Evolutionary conservation across 805 yeast species (phyloP).

Genomic region (Nakazawaea wickerhamii): DNA sequence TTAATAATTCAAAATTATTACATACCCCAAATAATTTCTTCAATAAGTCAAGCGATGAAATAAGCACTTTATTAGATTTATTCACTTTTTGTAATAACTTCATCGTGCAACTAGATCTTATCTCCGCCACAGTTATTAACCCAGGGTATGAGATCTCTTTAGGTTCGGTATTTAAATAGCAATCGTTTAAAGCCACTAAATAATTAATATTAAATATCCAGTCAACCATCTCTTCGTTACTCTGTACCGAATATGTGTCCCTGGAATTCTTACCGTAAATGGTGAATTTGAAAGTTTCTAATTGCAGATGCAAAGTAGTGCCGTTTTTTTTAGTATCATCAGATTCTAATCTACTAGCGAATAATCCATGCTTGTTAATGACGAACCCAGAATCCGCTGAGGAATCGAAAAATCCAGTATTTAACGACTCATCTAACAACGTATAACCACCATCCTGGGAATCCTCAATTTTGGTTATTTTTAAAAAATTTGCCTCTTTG

Average conservation of each 20-base stretch:
- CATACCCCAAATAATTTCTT: slow-evolving; percentile 30
- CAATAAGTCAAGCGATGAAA: slow-evolving; percentile 30
- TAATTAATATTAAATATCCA: slow-evolving; percentile 58
- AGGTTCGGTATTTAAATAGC: slow-evolving; percentile 14
- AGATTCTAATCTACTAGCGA: slow-evolving; percentile 4
- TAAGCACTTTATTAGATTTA: slow-evolving; percentile 29
- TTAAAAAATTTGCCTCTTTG: slow-evolving; percentile 32
- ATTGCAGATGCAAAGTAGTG: neutral
- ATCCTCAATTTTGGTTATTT: slow-evolving; percentile 21
- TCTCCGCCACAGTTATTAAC: slow-evolving; percentile 23
- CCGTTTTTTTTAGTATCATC: neutral
- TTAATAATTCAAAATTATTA: slow-evolving; percentile 36
- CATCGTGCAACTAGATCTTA: slow-evolving; percentile 21
- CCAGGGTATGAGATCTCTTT: slow-evolving; percentile 21
- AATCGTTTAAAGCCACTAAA: slow-evolving; percentile 41
- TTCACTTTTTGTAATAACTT: slow-evolving; percentile 27
- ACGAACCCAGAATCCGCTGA: neutral
- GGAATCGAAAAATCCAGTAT: slow-evolving; percentile 12
- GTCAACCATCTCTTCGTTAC: slow-evolving; percentile 40
- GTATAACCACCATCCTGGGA: slow-evolving; percentile 15
- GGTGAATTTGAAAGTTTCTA: slow-evolving; percentile 26
- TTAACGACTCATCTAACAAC: slow-evolving; percentile 23
- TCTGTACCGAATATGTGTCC: slow-evolving; percentile 35
- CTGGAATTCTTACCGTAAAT: slow-evolving; percentile 37
- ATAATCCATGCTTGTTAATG: slow-evolving; percentile 10